Evolutionary conservation across 1,284 basidiomycete genomes (phyloP).

Genomic region (Papiliotrema nemorosa): DNA sequence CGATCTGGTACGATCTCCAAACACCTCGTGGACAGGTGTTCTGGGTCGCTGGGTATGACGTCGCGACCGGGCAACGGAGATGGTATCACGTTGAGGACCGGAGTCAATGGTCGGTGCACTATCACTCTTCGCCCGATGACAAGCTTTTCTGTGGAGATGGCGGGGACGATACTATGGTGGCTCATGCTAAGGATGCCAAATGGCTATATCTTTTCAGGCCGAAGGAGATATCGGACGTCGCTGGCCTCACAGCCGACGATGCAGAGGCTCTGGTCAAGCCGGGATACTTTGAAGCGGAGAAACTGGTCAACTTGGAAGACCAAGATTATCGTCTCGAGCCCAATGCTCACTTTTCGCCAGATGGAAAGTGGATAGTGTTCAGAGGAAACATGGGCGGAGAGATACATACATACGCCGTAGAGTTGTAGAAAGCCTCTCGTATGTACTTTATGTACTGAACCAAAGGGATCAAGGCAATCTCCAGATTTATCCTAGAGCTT

Average conservation of each 20-base stretch:
- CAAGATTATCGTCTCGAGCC: slow-evolving; percentile 23
- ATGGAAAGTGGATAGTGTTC: slow-evolving; percentile 19
- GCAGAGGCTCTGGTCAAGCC: slow-evolving; percentile 9
- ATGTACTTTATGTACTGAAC: background rate
- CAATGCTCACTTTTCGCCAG: slow-evolving; percentile 22
- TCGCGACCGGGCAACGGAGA: slow-evolving; percentile 11
- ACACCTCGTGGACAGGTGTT: slow-evolving; percentile 20
- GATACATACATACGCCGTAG: slow-evolving; percentile 18
- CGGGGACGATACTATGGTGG: slow-evolving; percentile 19
- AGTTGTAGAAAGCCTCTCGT: slow-evolving; percentile 5
- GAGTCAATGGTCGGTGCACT: slow-evolving; percentile 25
- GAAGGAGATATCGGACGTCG: slow-evolving; percentile 13
- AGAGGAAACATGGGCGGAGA: slow-evolving; percentile 14
- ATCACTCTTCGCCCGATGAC: slow-evolving; percentile 12
- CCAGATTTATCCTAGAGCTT: too few relatives aligned
- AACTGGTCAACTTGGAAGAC: slow-evolving; percentile 15
- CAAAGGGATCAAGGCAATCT: too few relatives aligned
- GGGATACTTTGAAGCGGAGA: slow-evolving; percentile 12
- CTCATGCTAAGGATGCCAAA: slow-evolving; percentile 10
- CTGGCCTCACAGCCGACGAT: slow-evolving; percentile 13
- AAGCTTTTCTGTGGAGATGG: slow-evolving; percentile 20
- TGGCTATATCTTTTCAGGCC: slow-evolving; percentile 22
- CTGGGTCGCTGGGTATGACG: slow-evolving; percentile 20
- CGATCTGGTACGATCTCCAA: slow-evolving; percentile 25
- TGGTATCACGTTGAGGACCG: slow-evolving; percentile 17